A percentile compares a stretch with the other conserved stretches of the same genome.
phyloP scores from a whole-genome alignment of 139 green algal species.

The Volvox reticuliferus region DNA sequence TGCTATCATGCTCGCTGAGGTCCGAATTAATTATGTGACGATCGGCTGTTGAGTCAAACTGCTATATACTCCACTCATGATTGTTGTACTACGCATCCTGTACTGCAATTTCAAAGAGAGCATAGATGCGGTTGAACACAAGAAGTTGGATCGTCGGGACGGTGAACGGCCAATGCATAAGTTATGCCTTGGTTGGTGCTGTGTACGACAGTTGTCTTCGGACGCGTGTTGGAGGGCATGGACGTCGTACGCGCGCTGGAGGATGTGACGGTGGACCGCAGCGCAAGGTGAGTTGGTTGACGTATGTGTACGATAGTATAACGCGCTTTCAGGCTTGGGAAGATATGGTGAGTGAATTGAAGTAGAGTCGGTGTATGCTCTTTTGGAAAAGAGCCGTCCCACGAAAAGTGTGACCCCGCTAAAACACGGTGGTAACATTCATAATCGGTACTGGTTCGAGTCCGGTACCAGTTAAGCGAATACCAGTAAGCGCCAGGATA shows the following conservation, averaged over 20 bases:
- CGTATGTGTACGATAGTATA: not conserved
- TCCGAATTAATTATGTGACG: too few relatives aligned
- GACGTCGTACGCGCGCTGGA: conserved; percentile 49
- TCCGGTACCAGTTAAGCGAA: not conserved
- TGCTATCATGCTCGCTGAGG: too few relatives aligned
- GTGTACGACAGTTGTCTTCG: conserved; percentile 48
- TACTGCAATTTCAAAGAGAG: not conserved
- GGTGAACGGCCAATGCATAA: not conserved
- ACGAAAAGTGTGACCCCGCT: not conserved
- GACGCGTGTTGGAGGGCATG: conserved; percentile 54
- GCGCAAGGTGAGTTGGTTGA: conserved; percentile 1
- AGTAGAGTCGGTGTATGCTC: too few relatives aligned
- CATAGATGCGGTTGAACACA: not conserved
- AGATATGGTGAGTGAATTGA: too few relatives aligned
- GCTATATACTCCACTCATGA: not conserved
- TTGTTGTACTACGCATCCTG: not conserved
- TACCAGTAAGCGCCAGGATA: too few relatives aligned
- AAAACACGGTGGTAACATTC: not conserved
- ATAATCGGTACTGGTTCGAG: not conserved
- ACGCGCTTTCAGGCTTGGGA: too few relatives aligned
- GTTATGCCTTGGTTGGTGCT: not conserved
- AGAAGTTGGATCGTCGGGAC: not conserved
- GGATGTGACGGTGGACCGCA: conserved; percentile 5
- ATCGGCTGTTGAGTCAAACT: too few relatives aligned
- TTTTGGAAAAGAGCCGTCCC: too few relatives aligned